Base-by-base conservation (phyloP, 495 filamentous ascomycete genomes). In the Copromyces sp. region DNA sequence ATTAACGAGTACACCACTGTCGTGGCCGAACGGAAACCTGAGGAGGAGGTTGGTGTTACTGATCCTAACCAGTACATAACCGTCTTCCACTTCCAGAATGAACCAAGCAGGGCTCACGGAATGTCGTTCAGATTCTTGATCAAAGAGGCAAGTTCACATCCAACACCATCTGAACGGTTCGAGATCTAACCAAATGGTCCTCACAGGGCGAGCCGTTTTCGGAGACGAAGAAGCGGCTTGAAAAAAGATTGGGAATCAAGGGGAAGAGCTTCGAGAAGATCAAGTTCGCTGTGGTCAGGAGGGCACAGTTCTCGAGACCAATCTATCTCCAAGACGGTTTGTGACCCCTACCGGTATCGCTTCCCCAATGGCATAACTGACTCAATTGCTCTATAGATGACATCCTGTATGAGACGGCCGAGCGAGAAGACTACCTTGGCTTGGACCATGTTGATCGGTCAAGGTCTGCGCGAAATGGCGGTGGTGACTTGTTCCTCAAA, bases 191-290 rank as follows among this genome's bases (percentile, higher is more conserved):
- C 70, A 53, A 20, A 61, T 68, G 41, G 4, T 8, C 68, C 17
- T 68, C 79, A 29, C 73, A 95, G 90, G 92, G 90, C 41, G 95
- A 99, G 78, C 81, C 85, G 42, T 99, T 98, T 83, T 88, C 90
- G 45, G 91, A 98, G 39, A 98, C 95, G 69, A 97, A 94, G 83
- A 90, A 94, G 77, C 89, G 95, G 32, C 85, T 99, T 3, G 93
- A 93, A 76, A 93, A 92, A 78, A 88, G 95, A 68, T 97, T 92
- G 3, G 94, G 94, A 14, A 89, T 99, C 80, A 98, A 97, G 83
- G 95, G 95, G 74, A 98, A 98, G 84, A 93, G 93, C 71, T 95
- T 98, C 74, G 95, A 99, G 81, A 99, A 98, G 86, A 94, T 98
- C 80, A 97, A 94, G 82, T 98, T 99, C 84, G 93, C 94, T 6